Evolutionary conservation across 176 grass and related monocot species (phyloP).

Genomic region (Musa beccarii): DNA sequence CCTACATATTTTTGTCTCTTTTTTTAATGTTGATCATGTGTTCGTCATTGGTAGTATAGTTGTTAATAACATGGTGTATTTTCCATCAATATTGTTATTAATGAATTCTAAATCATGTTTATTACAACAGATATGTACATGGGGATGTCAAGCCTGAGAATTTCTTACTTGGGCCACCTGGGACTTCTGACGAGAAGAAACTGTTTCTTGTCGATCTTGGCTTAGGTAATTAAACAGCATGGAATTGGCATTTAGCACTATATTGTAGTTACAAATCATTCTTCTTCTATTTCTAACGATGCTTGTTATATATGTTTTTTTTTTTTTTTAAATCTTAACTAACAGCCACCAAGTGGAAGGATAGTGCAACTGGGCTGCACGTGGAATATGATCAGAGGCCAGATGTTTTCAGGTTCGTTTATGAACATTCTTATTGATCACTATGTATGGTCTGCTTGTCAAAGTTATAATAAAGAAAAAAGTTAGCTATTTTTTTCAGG

Average conservation of each 20-base stretch:
- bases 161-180: constrained; percentile 87
- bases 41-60: not conserved
- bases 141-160: constrained; percentile 99
- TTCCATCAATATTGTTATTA: constrained; percentile 7
- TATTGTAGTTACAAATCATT: not conserved
- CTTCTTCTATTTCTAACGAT: not conserved
- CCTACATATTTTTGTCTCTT: not conserved
- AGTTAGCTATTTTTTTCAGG: constrained; percentile 3
- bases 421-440: constrained; percentile 10
- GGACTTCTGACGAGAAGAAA: constrained; percentile 83
- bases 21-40: not conserved
- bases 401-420: constrained; percentile 90
- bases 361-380: constrained; percentile 53
- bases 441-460: not conserved
- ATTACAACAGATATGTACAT: constrained; percentile 71
- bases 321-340: constrained; percentile 10
- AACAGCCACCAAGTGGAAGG: constrained; percentile 88
- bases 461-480: not conserved
- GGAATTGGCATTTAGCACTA: not conserved
- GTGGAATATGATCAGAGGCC: constrained; percentile 95
- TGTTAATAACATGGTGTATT: constrained; percentile 10
- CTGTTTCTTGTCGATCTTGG: constrained; percentile 99
- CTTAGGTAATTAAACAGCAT: constrained; percentile 44
- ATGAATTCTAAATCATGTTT: constrained; percentile 13
- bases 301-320: not conserved